Evolutionary conservation across 1,284 basidiomycete species (phyloP).

Genomic region (Moesziomyces globuligerus): DNA sequence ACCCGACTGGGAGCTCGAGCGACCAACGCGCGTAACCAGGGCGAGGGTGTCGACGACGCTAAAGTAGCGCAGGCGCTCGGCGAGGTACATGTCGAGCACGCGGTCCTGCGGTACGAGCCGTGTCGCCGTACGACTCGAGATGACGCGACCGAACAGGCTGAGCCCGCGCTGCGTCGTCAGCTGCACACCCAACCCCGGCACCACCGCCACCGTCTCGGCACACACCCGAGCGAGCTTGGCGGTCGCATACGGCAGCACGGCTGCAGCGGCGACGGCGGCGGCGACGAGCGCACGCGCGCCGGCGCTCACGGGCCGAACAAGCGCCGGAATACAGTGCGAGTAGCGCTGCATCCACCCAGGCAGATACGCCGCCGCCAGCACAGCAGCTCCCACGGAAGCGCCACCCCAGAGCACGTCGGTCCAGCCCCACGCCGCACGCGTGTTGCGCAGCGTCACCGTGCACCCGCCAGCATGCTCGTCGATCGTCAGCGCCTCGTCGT

Average conservation of each 20-base stretch:
- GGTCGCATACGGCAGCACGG: conserved; percentile 15
- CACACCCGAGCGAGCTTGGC: conserved; percentile 24
- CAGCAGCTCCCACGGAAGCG: conserved; percentile 6
- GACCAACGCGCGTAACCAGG: conserved; percentile 14
- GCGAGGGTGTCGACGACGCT: conserved; percentile 55
- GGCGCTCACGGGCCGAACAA: conserved; percentile 2
- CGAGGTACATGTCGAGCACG: conserved; percentile 56
- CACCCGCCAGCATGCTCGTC: conserved; percentile 29
- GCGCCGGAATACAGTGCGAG: conserved; percentile 17
- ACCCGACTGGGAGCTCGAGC: too few relatives aligned
- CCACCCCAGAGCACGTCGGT: conserved; percentile 9
- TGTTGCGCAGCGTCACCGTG: conserved; percentile 35
- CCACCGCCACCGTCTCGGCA: conserved; percentile 31
- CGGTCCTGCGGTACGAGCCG: conserved; percentile 51
- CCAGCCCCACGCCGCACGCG: conserved; percentile 12
- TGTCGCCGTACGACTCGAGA: not conserved
- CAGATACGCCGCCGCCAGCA: conserved; percentile 4
- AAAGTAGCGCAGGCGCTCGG: conserved; percentile 50
- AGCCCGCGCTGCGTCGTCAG: conserved; percentile 48
- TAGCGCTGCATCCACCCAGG: conserved; percentile 9
- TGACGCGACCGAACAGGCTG: not conserved
- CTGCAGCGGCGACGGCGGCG: conserved; percentile 1
- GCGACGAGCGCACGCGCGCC: not conserved
- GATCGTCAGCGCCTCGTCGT: not conserved
- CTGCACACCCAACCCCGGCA: conserved; percentile 57